Evolutionary conservation across 768 basidiomycete species (phyloP), one percentile per base, ranked within the genome.

Genomic region (Crepidotus variabilis): DNA sequence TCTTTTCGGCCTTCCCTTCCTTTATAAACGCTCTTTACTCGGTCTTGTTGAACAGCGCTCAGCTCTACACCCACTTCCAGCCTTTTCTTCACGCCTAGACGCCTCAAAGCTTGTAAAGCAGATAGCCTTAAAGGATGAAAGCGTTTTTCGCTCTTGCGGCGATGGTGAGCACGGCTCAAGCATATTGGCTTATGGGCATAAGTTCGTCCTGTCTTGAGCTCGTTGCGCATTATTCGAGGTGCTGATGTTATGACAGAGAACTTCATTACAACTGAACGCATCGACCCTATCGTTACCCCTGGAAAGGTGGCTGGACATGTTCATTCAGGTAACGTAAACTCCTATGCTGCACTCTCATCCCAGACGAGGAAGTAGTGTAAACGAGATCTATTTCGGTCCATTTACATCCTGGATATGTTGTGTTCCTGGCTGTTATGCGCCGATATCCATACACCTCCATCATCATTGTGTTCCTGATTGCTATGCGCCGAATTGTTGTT

Each of bases 241-340:
- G 33, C 53, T 47, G 28, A 39, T 35, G 51, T 35, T 50, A 50
- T 34, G 48, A 0, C 56, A 79, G 74, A 72, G 61, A 63, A 78
- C 57, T 69, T 77, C 45, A 71, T 82, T 57, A 75, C 76, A 7
- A 76, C 74, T 50, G 75, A 81, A 60, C 78, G 81, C 21, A 60
- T 78, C 16, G 81, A 83, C 67, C 80, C 81, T 16, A 68, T 83
- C 55, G 73, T 82, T 55, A 75, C 60, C 65, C 77, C 78, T 34
- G 79, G 79, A 33, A 65, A 63, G 49, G 70, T 80, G 43, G 72
- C 79, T 33, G 64, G 73, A 50, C 82, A 83, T 69, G 71, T 67
- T 43, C 82, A 83, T 64, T 72, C 75, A 58, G 69, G 79, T 80
- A 51, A 45, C 67, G 52, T 24, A 51, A 47, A 32, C 13, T 22